Base-by-base conservation (phyloP, 768 basidiomycete genomes). In the Lactarius indigo region DNA sequence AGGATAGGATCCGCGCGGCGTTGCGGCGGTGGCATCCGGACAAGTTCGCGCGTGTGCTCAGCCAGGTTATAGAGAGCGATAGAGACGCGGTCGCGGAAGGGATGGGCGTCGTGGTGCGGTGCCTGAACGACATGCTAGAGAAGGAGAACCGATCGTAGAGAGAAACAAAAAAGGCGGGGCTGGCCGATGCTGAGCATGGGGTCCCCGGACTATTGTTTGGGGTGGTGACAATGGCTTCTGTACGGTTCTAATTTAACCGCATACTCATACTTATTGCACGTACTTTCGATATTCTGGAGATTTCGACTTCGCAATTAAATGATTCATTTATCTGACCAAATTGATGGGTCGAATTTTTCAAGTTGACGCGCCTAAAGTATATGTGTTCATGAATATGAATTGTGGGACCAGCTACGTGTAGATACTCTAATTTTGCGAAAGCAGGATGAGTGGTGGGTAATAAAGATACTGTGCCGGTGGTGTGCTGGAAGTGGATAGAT, bases 11-110 rank as follows among this genome's bases (percentile, higher is more conserved):
- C 66, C 83, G 86, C 44, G 79, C 76, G 47, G 90, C 88, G 0
- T 82, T 89, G 74, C 82, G 90, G 28, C 81, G 89, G 42, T 92
- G 90, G 90, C 91, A 94, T 72, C 92, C 91, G 3, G 91, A 93
- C 75, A 79, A 89, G 59, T 92, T 92, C 77, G 76, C 82, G 64
- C 78, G 88, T 42, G 69, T 89, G 57, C 74, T 89, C 64, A 74
- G 72, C 12, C 79, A 84, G 71, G 84, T 91, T 4, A 73, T 69
- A 9, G 82, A 82, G 47, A 76, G 78, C 44, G 89, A 92, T 39
- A 84, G 73, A 72, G 78, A 70, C 15, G 69, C 69, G 35, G 85
- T 91, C 7, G 84, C 87, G 69, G 84, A 85, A 67, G 86, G 83
- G 0, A 87, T 87, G 23, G 89, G 88, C 15, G 77, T 84, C 47